phyloP scores from a whole-genome alignment of 140 eudicot genomes.

The Erigeron philadelphicus region DNA sequence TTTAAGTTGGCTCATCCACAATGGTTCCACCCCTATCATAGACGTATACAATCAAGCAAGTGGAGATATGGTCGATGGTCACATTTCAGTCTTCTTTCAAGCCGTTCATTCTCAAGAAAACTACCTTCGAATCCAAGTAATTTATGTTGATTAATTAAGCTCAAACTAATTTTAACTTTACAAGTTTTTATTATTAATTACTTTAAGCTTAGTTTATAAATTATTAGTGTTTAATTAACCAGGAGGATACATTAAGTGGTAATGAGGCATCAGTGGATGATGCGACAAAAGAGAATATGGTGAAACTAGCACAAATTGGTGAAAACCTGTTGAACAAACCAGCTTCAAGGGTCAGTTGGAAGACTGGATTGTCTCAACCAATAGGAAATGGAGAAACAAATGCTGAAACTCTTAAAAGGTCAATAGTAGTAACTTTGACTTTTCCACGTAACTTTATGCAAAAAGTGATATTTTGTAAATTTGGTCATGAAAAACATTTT shows the following conservation, averaged over 20 bases:
- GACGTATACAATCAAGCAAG: conserved; percentile 39
- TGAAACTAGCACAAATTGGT: conserved; percentile 34
- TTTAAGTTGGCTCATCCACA: conserved; percentile 32
- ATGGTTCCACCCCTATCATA: conserved; percentile 30
- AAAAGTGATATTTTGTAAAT: background rate
- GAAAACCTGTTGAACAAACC: conserved; percentile 33
- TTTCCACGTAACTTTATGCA: background rate
- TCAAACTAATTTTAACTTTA: no score
- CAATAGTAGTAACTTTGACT: background rate
- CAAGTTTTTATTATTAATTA: background rate
- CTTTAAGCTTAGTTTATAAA: background rate
- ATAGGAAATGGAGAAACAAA: conserved; percentile 33
- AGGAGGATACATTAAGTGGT: conserved; percentile 33
- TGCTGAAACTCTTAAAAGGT: conserved; percentile 39
- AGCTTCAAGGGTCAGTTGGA: conserved; percentile 35
- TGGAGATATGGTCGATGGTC: conserved; percentile 35
- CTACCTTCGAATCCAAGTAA: conserved; percentile 38
- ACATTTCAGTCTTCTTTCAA: conserved; percentile 31
- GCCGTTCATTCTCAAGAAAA: conserved; percentile 38
- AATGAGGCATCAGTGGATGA: conserved; percentile 30
- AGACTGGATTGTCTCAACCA: conserved; percentile 27
- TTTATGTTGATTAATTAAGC: background rate
- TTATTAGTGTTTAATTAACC: no score
- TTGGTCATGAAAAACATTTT: no score
- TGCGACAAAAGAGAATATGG: conserved; percentile 32